These are phyloP conservation scores for Thamnidium elegans DNA, from an alignment of 192 early-diverging fungal genomes.

Conservation along the genomic window DNA sequence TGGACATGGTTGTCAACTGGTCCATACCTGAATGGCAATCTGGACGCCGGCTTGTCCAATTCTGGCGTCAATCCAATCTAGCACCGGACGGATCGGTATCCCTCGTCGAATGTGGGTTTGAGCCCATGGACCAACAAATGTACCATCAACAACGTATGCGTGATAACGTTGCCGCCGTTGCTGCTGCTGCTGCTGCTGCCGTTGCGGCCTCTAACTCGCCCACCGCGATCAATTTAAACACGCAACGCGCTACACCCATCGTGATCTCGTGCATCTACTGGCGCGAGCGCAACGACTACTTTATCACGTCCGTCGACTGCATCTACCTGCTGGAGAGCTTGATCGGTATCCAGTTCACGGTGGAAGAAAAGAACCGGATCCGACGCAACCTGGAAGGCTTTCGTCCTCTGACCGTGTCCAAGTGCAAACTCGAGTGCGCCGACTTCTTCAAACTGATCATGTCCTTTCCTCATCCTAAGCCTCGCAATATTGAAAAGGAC, in stretches of 20 bases:
- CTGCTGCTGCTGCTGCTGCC: neutral
- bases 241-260: constrained; percentile 34
- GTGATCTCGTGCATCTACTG: constrained; percentile 84
- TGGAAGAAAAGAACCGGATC: constrained; percentile 85
- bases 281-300: constrained; percentile 69
- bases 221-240: neutral
- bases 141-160: constrained; percentile 12
- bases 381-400: constrained; percentile 81
- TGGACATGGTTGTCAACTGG: constrained; percentile 67
- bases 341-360: constrained; percentile 71
- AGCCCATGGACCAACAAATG: constrained; percentile 3
- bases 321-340: constrained; percentile 72
- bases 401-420: constrained; percentile 73
- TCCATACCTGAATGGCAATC: constrained; percentile 59
- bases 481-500: constrained; percentile 85
- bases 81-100: neutral
- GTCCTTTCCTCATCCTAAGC: constrained; percentile 77
- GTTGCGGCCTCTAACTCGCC: neutral
- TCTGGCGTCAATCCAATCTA: constrained; percentile 47
- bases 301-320: constrained; percentile 78
- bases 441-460: constrained; percentile 82
- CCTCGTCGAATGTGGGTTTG: constrained; percentile 4
- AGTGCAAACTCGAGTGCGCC: constrained; percentile 68
- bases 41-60: constrained; percentile 67
- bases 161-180: constrained; percentile 8